A percentile compares a stretch with the other conserved stretches of the same genome.
Conservation (phyloP, 2,329 filamentous ascomycete genomes). For the Penicillium sp. region DNA sequence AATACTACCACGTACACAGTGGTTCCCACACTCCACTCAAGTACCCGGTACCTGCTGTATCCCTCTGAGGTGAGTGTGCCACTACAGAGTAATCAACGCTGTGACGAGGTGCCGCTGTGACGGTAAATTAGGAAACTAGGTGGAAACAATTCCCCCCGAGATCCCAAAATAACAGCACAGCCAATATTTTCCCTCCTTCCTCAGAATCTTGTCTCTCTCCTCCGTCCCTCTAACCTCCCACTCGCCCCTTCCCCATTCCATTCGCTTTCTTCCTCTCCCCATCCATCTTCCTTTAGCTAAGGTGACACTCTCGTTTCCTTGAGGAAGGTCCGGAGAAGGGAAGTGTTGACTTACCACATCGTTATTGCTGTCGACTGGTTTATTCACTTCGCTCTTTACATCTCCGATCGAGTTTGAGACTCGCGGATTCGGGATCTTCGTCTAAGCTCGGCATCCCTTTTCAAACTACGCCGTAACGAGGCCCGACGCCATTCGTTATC, state of each 20-base stretch:
- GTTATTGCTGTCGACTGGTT: slow-evolving; percentile 8
- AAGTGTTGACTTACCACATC: slow-evolving; percentile 10
- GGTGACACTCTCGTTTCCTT: slow-evolving; percentile 34
- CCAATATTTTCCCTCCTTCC: slow-evolving; percentile 25
- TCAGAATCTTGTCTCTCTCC: slow-evolving; percentile 28
- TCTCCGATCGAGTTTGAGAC: slow-evolving; percentile 28
- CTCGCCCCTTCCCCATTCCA: slow-evolving; percentile 28
- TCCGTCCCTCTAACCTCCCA: slow-evolving; percentile 35
- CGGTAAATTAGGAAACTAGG: slow-evolving; percentile 27
- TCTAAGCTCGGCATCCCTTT: slow-evolving; percentile 13
- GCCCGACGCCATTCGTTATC: slow-evolving; percentile 18
- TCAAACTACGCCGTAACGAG: slow-evolving; percentile 13
- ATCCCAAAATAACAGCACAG: slow-evolving; percentile 31
- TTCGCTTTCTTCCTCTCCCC: slow-evolving; percentile 30
- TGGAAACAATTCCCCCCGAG: slow-evolving; percentile 17
- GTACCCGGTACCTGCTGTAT: not conserved
- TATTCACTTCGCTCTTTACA: slow-evolving; percentile 25
- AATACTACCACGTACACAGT: not conserved
- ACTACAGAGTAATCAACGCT: not conserved
- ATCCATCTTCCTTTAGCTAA: slow-evolving; percentile 27
- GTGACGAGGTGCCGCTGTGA: slow-evolving; percentile 3
- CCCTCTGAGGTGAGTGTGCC: not conserved
- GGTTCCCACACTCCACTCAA: not conserved
- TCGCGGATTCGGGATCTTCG: slow-evolving; percentile 18
- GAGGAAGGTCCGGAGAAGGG: slow-evolving; percentile 21